These are phyloP conservation scores for Limnanthes douglasii DNA, from an alignment of 345 rosid species.

Conservation along the genomic window DNA sequence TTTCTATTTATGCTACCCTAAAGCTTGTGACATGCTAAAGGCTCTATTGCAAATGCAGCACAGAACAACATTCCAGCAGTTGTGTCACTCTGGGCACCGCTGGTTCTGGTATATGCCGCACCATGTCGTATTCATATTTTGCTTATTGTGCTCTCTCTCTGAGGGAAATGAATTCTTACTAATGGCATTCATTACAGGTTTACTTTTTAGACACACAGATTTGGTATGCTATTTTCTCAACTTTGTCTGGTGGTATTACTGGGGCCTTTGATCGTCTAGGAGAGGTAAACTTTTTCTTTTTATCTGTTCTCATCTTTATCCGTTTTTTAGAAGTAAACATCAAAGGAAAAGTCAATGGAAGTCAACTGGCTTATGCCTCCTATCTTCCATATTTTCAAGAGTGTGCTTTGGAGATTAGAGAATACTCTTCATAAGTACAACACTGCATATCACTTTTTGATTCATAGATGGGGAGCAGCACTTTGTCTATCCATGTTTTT, in stretches of 20 bases:
- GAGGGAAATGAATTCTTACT: constrained; percentile 4
- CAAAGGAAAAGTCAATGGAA: too few species aligned
- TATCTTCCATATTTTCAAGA: too few species aligned
- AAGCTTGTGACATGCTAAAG: constrained; percentile 5
- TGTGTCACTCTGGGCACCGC: constrained; percentile 70
- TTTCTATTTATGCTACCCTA: constrained; percentile 4
- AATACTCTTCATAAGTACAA: too few species aligned
- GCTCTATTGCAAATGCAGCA: constrained; percentile 30
- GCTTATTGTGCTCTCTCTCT: not conserved
- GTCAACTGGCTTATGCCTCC: too few species aligned
- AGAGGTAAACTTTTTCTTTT: constrained; percentile 47
- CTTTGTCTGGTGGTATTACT: constrained; percentile 76
- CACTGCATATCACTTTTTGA: too few species aligned
- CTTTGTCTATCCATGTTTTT: not conserved
- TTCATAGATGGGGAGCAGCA: too few species aligned
- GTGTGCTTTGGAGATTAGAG: too few species aligned
- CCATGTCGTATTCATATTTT: not conserved
- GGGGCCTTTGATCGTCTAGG: constrained; percentile 96
- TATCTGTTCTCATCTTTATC: not conserved
- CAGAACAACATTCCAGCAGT: constrained; percentile 60
- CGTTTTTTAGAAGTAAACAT: too few species aligned
- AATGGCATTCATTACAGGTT: constrained; percentile 32
- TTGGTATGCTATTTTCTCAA: constrained; percentile 86
- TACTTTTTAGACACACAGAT: constrained; percentile 96
- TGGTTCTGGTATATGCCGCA: constrained; percentile 42